A percentile compares a stretch with the other conserved stretches of the same genome.
Conservation (phyloP, 2,329 filamentous ascomycete species). For the Geoglossum cookeanum region DNA sequence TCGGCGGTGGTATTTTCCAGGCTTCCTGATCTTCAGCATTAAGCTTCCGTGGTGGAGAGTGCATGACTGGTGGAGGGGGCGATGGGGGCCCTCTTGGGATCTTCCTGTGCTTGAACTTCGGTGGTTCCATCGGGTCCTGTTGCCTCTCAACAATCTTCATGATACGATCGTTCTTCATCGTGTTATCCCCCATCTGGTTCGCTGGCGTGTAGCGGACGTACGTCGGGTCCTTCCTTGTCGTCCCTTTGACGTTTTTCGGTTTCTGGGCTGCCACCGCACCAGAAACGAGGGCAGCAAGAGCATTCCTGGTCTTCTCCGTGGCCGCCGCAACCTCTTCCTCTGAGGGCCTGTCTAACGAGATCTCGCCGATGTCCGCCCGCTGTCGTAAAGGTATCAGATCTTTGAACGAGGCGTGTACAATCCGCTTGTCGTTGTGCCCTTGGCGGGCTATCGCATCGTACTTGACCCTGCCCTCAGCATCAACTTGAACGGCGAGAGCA, state of each 20-base stretch:
- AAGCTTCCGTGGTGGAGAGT: slow-evolving; percentile 82
- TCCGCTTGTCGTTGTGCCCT: slow-evolving; percentile 64
- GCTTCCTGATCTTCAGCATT: slow-evolving; percentile 94
- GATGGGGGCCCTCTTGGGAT: slow-evolving; percentile 84
- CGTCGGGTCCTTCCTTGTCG: slow-evolving; percentile 65
- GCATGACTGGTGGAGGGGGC: slow-evolving; percentile 84
- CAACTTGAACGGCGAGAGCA: slow-evolving; percentile 80
- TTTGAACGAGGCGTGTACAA: slow-evolving; percentile 91
- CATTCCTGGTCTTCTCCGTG: slow-evolving; percentile 74
- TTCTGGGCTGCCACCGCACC: slow-evolving; percentile 84
- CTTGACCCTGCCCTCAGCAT: slow-evolving; percentile 80
- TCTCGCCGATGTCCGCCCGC: slow-evolving; percentile 78
- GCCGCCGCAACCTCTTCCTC: slow-evolving; percentile 69
- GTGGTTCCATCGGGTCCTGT: slow-evolving; percentile 86
- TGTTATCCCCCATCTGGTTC: slow-evolving; percentile 83
- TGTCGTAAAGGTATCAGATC: slow-evolving; percentile 88
- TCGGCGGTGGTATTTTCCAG: slow-evolving; percentile 78
- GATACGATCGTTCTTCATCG: slow-evolving; percentile 79
- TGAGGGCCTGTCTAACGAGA: slow-evolving; percentile 68
- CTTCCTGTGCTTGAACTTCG: slow-evolving; percentile 98
- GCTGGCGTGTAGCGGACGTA: slow-evolving; percentile 92
- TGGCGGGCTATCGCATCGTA: slow-evolving; percentile 88
- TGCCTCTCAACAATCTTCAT: slow-evolving; percentile 97
- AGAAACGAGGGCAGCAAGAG: slow-evolving; percentile 61
- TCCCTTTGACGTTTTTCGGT: slow-evolving; percentile 80